phyloP scores from a whole-genome alignment of 305 asterid species.

The Plantago rigida region DNA sequence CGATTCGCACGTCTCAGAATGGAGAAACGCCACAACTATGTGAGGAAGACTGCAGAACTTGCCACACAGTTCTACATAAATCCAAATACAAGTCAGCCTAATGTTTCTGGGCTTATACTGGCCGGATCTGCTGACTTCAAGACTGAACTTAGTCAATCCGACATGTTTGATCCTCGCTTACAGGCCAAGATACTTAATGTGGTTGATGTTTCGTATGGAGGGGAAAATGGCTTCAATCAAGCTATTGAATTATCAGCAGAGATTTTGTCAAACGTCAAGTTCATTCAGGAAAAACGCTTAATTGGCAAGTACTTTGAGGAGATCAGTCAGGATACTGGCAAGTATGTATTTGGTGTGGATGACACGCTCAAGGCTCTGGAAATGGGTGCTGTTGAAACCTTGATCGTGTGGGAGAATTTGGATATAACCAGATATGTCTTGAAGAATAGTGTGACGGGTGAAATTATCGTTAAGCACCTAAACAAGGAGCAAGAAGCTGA shows the following conservation, averaged over 20 bases:
- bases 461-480: conserved; percentile 29
- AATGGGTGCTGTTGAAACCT: conserved; percentile 40
- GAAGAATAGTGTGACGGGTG: conserved; percentile 29
- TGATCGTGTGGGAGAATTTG: conserved; percentile 39
- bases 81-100: conserved; percentile 36
- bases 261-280: conserved; percentile 35
- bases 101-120: conserved; percentile 37
- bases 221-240: conserved; percentile 37
- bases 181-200: conserved; percentile 37
- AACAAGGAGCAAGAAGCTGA: conserved; percentile 33
- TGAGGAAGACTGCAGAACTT: conserved; percentile 37
- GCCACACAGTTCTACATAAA: conserved; percentile 38
- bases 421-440: conserved; percentile 27
- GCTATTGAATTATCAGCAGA: conserved; percentile 37
- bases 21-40: conserved; percentile 39
- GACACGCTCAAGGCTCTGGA: conserved; percentile 36
- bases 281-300: conserved; percentile 38
- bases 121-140: conserved; percentile 39
- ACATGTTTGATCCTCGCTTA: conserved; percentile 35
- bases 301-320: conserved; percentile 38
- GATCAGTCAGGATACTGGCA: conserved; percentile 38
- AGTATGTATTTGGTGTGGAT: conserved; percentile 33
- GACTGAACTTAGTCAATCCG: conserved; percentile 38
- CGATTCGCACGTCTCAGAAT: conserved; percentile 40
- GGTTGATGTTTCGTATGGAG: conserved; percentile 38